Conservation (phyloP, 495 filamentous ascomycete species). For the Aspergillus cavernicola region DNA sequence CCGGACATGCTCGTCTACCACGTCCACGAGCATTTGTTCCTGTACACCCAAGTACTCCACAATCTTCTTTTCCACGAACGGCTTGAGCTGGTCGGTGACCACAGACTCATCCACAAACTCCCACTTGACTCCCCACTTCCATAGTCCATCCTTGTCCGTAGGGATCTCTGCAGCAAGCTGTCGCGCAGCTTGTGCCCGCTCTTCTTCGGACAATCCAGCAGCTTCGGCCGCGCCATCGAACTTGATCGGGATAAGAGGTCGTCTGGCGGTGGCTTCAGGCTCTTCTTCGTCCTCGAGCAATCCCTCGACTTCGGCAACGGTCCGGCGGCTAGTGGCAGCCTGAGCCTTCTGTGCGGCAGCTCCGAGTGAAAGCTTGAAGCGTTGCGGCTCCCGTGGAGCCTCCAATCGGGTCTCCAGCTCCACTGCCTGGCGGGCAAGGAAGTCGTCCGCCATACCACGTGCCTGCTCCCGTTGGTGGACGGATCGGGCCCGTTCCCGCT, state of each 20-base stretch:
- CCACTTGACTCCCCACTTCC: constrained; percentile 92
- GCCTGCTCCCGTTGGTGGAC: constrained; percentile 73
- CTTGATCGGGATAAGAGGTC: constrained; percentile 86
- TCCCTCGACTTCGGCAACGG: constrained; percentile 89
- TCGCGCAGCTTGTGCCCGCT: constrained; percentile 71
- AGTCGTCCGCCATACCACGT: constrained; percentile 83
- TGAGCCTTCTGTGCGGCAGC: constrained; percentile 80
- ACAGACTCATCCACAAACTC: constrained; percentile 84
- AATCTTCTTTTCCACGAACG: constrained; percentile 97
- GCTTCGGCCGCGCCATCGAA: constrained; percentile 73
- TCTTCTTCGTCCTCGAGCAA: constrained; percentile 93
- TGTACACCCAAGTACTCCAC: constrained; percentile 94
- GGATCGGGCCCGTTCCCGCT: constrained; percentile 64
- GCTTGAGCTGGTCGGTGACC: constrained; percentile 81
- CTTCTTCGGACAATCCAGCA: constrained; percentile 73
- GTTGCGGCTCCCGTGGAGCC: constrained; percentile 68
- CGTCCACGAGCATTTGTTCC: constrained; percentile 91
- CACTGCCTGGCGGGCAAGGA: constrained; percentile 83
- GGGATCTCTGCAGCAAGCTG: constrained; percentile 89
- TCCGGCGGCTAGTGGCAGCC: constrained; percentile 68
- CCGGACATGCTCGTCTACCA: constrained; percentile 82
- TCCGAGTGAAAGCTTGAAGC: constrained; percentile 91
- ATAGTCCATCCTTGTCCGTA: constrained; percentile 78
- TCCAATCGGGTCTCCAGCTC: constrained; percentile 63
- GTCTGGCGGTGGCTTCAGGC: constrained; percentile 62